phyloP scores from a whole-genome alignment of 2,329 filamentous ascomycete genomes.

The Balansia obtecta region DNA sequence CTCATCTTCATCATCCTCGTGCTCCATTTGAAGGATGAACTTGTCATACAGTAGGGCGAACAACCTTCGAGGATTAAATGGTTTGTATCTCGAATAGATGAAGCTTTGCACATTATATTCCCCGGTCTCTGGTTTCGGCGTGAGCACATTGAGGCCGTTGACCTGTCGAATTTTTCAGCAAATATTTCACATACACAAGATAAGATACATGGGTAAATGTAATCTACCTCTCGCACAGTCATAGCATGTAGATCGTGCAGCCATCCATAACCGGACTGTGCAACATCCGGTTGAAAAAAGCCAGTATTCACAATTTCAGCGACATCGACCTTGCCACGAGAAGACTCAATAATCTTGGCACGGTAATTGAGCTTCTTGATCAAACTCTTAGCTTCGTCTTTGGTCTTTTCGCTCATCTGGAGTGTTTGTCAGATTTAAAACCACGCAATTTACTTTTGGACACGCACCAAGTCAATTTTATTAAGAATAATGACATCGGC shows the following conservation, averaged over 20 bases:
- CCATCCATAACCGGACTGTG: slow-evolving; percentile 56
- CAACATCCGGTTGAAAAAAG: slow-evolving; percentile 51
- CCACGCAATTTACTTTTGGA: background rate
- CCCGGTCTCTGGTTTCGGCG: slow-evolving; percentile 57
- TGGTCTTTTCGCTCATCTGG: slow-evolving; percentile 26
- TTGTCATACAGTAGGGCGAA: slow-evolving; percentile 34
- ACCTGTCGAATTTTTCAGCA: slow-evolving; percentile 15
- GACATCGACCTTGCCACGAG: slow-evolving; percentile 46
- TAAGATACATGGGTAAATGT: background rate
- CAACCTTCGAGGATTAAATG: slow-evolving; percentile 36
- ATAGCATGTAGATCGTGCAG: slow-evolving; percentile 57
- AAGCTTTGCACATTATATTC: slow-evolving; percentile 64
- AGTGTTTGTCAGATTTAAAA: background rate
- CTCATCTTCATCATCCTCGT: slow-evolving; percentile 23
- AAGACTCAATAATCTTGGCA: slow-evolving; percentile 51
- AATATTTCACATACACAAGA: background rate
- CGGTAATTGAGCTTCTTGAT: slow-evolving; percentile 52
- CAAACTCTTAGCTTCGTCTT: slow-evolving; percentile 35
- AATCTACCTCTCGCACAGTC: slow-evolving; percentile 43
- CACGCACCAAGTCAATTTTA: slow-evolving; percentile 51
- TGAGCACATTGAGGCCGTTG: slow-evolving; percentile 38
- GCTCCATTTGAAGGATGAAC: slow-evolving; percentile 37
- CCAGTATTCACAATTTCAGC: slow-evolving; percentile 52
- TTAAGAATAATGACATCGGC: slow-evolving; percentile 62
- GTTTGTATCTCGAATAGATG: slow-evolving; percentile 49